Base-by-base conservation (phyloP, 2,329 filamentous ascomycete species). In the Penicillium sp. region DNA sequence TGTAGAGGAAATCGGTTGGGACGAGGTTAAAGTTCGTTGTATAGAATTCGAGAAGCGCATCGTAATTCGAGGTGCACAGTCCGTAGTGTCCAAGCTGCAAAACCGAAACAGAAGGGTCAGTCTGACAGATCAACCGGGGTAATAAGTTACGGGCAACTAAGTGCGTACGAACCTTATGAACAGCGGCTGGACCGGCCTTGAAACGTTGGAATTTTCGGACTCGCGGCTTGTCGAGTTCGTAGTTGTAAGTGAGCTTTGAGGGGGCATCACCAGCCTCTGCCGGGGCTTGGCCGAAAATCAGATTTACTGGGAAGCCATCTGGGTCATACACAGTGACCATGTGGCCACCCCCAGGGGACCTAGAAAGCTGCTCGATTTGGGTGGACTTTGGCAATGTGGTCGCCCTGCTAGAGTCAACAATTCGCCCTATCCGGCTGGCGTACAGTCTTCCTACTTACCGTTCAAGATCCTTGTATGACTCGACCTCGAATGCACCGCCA, bases 401-500 rank as follows among this genome's bases (percentile, higher is more conserved):
- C 47, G 66, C 49, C 60, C 68, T 72, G 17, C 2, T 3, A 7
- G 6, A 45, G 17, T 59, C 19, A 62, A 45, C 19, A 35, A 31
- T 5, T n/a, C 29, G 1, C 13, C 26, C 9, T 13, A 15, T 30
- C 11, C 3, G 21, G 5, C 21, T 11, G 41, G 3, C 7, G 11
- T 35, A 7, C 31, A 35, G 21, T 21, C 21, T 21, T 21, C 21
- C 21, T 21, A 35, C 60, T 46, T 65, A 79, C 73, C 77, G 80
- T 60, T 81, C 76, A 21, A 83, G 67, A n/a, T 83, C 80, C 1
- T 71, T 71, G 31, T 73, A 71, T 11, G 68, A 74, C 58, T 82
- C 79, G 21, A 82, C 81, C 56, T 77, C 70, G 64, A 78, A 83
- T 0, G 75, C 68, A 1, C 78, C 81, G 5, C 81, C 81, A 1